Evolutionary conservation across 192 early-diverging fungal species (phyloP), one percentile per base, ranked within the genome.

Genomic region (Gamsiella multidivaricata): DNA sequence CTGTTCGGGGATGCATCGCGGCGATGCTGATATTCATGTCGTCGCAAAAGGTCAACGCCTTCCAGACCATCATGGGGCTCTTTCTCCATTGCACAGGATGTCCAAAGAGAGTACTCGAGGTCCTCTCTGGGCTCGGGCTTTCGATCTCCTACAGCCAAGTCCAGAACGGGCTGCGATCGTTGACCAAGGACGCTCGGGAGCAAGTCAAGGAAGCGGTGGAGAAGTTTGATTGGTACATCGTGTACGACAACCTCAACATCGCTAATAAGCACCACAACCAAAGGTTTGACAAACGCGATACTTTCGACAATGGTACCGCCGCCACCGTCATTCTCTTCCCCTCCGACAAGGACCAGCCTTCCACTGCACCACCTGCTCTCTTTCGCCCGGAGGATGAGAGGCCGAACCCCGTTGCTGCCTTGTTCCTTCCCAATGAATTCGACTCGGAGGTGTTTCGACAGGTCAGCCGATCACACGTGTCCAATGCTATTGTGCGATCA

Each of bases 191-290:
- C 5, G 66, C 56, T 17, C 3, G 1, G 26, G 36, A 52, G 23
- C 32, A 43, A 59, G 18, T 53, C 36, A 58, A 52, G 47, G 36
- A 53, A 43, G 47, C 34, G 15, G 47, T 58, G 43, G 29, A 0
- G 3, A 60, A 11, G 0, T 1, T n/a, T 41, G 37, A 37, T 9
- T 69, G 55, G 55, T 59, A 52, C 12, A 28, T 51, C 26, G 37
- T 69, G 26, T 69, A 69, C 28, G 66, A 69, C 47, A 69, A 69
- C 28, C 39, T 69, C 56, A 59, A 69, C 33, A 58, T 69, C 34
- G 34, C 66, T 20, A 52, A 52, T 28, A 49, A 52, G 26, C 55
- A 60, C 26, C 56, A 69, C 34, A 6, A 57, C 45, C 54, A 67
- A 29, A 33, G 65, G 46, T 20, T n/a, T 14, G 43, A 56, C 54